Base-by-base conservation (phyloP, 2,329 filamentous ascomycete species). In the Parastagonospora nodorum region DNA sequence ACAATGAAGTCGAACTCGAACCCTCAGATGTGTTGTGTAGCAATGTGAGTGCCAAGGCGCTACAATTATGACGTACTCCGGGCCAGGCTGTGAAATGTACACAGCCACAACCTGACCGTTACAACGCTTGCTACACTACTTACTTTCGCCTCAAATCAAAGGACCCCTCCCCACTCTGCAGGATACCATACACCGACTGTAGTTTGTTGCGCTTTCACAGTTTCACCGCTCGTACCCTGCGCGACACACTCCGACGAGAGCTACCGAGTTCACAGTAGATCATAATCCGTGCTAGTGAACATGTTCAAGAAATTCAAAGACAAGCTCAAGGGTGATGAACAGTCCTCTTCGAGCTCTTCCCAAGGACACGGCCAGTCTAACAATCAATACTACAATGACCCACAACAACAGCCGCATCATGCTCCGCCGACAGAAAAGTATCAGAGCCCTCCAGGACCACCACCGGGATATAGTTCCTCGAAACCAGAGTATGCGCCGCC, bases 251-350 rank as follows among this genome's bases (percentile, higher is more conserved):
- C 19, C 19, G 19, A 50, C 39, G 42, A 56, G 55, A 32, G 30
- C 30, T 32, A 32, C 30, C 30, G 30, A 11, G 30, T 32, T 7
- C 4, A 32, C 9, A 11, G 30, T n/a, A 4, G 8, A 10, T 11
- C 30, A 32, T 2, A n/a, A 28, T 32, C n/a, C n/a, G n/a, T n/a
- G 19, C 11, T 19, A 15, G 24, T 16, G 16, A 28, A 39, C 12
- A 72, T 73, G 68, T 69, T 73, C 56, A 71, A 69, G 42, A 73
- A 73, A 42, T 47, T 71, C 15, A 73, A 73, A 44, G 64, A 63
- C 12, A 73, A 71, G 55, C 43, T 72, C n/a, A 69, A 67, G 35
- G 61, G 61, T 19, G 61, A 69, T 2, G 63, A 68, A 4, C 58
- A 57, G 12, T 42, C 61, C 12, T 52, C 64, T 8, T 54, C 64